Evolutionary conservation across 805 yeast genomes (phyloP), one percentile per base, ranked within the genome.

Genomic region (Yarrowia phangngaensis): DNA sequence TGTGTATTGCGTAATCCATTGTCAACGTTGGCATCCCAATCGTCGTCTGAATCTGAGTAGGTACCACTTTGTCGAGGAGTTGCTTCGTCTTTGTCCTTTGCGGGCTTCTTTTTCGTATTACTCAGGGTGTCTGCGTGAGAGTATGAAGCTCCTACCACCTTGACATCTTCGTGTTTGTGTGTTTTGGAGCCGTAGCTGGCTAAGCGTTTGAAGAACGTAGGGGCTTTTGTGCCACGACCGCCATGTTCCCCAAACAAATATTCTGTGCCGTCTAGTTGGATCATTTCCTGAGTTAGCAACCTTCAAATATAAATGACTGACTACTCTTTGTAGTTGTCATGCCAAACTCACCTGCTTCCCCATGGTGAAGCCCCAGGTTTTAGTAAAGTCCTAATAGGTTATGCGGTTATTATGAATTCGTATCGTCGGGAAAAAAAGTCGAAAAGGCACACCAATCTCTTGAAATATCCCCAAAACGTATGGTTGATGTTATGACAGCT

Each of bases 21-120:
- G 50, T 74, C 78, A 50, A 75, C 79, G 33, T 79, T 82, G 9
- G 90, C 94, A 63, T 87, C 90, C 96, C 96, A 88, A 64, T 87
- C 96, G 57, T 84, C 95, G 62, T 88, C 95, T 51, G 81, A 68
- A 60, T 88, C 95, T 33, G 79, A 70, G 60, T 81, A 82, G 51
- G 65, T 41, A 11, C 43, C 47, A 14, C 43, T 43, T 22, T 24
- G 16, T n/a, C 31, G 9, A 4, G 34, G 19, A 3, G 43, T 12
- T 8, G 26, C 45, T 17, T 38, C 45, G 22, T 52, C 29, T 13
- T 32, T 40, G 33, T 50, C 53, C 34, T 38, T 36, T n/a, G n/a
- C n/a, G 34, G 12, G 16, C 4, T 30, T 29, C 28, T 41, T 29
- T 7, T 30, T 41, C 16, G 36, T 26, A 15, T 52, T 28, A 15